Evolutionary conservation across 2,329 filamentous ascomycete species (phyloP).

Genomic region (Aspergillus alliaceus): DNA sequence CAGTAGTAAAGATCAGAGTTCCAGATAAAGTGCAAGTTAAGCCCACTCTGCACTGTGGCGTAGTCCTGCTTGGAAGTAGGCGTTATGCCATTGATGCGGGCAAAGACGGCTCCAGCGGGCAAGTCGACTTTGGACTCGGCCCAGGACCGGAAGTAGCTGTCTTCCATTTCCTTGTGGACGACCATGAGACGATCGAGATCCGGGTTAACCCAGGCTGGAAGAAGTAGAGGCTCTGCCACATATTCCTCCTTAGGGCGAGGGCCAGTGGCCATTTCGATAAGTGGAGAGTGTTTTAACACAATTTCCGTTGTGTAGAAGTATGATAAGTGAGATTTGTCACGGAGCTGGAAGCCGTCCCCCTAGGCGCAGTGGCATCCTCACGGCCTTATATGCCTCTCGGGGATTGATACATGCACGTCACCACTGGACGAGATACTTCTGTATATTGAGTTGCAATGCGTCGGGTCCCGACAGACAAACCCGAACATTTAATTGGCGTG

Average conservation of each 20-base stretch:
- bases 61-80: not conserved
- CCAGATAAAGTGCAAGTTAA: not conserved
- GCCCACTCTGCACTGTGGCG: not conserved
- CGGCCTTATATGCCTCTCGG: not conserved
- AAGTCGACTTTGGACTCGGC: not conserved
- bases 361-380: not conserved
- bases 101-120: not conserved
- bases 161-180: not conserved
- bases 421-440: not conserved
- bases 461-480: not conserved
- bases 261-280: not conserved
- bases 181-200: not conserved
- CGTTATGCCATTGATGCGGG: not conserved
- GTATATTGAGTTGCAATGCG: not conserved
- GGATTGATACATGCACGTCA: not conserved
- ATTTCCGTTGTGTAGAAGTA: not conserved
- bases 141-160: not conserved
- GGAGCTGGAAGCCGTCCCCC: not conserved
- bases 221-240: not conserved
- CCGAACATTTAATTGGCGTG: not conserved
- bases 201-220: not conserved
- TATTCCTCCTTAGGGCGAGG: not conserved
- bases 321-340: not conserved
- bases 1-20: not conserved
- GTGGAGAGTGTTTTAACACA: not conserved